Conservation (phyloP, 257 asterid species). For the Solanum chmielewskii region DNA sequence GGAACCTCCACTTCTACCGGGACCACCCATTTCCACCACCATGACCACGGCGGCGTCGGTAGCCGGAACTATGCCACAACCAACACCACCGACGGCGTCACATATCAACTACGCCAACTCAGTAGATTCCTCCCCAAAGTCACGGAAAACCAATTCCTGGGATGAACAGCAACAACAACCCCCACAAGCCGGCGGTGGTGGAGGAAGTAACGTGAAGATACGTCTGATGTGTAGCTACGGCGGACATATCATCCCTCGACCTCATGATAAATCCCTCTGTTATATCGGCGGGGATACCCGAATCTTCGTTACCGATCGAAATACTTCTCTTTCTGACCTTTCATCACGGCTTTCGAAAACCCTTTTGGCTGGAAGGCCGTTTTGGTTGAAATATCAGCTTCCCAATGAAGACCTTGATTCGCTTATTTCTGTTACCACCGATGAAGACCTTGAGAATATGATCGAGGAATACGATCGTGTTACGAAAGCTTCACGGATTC, state of each 20-base stretch:
- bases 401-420: slow-evolving; percentile 90
- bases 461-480: slow-evolving; percentile 86
- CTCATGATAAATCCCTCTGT: slow-evolving; percentile 77
- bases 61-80: not conserved
- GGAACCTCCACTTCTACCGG: slow-evolving; percentile 56
- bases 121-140: slow-evolving; percentile 54
- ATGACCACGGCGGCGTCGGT: slow-evolving; percentile 5
- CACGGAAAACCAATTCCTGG: slow-evolving; percentile 59
- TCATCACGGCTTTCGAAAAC: slow-evolving; percentile 61
- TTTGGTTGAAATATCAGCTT: slow-evolving; percentile 63
- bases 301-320: slow-evolving; percentile 68
- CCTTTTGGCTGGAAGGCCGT: slow-evolving; percentile 39
- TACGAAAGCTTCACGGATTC: slow-evolving; percentile 42
- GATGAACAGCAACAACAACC: slow-evolving; percentile 28
- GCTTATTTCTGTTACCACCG: slow-evolving; percentile 61
- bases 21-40: slow-evolving; percentile 17
- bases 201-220: slow-evolving; percentile 17
- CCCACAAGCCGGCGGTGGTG: slow-evolving; percentile 1
- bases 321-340: slow-evolving; percentile 49
- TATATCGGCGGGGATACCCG: slow-evolving; percentile 94
- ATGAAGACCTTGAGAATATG: slow-evolving; percentile 90
- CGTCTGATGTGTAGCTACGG: slow-evolving; percentile 98
- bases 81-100: not conserved
- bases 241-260: slow-evolving; percentile 94
- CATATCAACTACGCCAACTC: slow-evolving; percentile 27